These are phyloP conservation scores for Cyclanthera cordifolia DNA, from an alignment of 306 rosid species.

Conservation along the genomic window DNA sequence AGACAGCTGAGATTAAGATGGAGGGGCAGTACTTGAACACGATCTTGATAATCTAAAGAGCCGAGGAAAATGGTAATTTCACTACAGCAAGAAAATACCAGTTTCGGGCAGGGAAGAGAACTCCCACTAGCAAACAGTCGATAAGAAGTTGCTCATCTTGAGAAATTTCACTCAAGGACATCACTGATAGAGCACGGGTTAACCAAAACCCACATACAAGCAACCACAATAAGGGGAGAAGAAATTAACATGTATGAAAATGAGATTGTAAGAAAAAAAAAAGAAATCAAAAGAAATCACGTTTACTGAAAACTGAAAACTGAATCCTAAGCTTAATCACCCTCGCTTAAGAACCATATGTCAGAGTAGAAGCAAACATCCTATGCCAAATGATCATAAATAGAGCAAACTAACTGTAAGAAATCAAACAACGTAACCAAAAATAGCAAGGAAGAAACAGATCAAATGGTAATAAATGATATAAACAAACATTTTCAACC, in stretches of 20 bases:
- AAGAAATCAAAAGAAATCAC: not conserved
- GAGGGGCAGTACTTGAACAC: no score
- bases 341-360: not conserved
- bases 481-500: not conserved
- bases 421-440: not conserved
- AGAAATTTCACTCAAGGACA: not conserved
- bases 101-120: not conserved
- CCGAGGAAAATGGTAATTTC: not conserved
- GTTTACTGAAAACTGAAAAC: no score
- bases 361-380: not conserved
- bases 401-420: not conserved
- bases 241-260: not conserved
- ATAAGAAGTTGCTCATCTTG: slow-evolving; percentile 5
- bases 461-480: not conserved
- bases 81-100: not conserved
- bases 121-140: slow-evolving; percentile 2
- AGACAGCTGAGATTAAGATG: no score
- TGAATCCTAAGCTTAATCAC: no score
- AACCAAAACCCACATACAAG: not conserved
- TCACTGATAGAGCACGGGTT: not conserved
- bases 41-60: not conserved
- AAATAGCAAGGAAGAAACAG: not conserved
- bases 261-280: no score
- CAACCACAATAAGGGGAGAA: not conserved
- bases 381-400: no score